phyloP scores from a whole-genome alignment of 2,329 filamentous ascomycete genomes.

The Pseudogymnoascus sp. region DNA sequence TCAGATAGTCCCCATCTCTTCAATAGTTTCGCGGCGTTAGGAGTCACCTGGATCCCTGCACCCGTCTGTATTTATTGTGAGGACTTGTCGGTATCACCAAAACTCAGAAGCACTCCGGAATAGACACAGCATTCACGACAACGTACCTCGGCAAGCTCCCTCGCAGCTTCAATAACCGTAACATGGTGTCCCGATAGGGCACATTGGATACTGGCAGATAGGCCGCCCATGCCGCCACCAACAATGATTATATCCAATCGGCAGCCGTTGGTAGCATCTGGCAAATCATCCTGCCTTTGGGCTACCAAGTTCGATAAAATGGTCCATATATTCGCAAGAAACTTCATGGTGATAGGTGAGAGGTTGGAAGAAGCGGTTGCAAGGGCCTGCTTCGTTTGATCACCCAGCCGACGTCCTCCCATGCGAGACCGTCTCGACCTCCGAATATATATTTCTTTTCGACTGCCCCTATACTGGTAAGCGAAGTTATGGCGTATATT shows the following conservation, averaged over 20 bases:
- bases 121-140: not conserved
- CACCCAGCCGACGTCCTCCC: not conserved
- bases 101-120: not conserved
- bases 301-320: not conserved
- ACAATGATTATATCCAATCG: slow-evolving; percentile 36
- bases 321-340: not conserved
- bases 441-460: not conserved
- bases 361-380: not conserved
- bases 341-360: not conserved
- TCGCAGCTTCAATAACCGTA: slow-evolving; percentile 36
- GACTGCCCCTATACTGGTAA: not conserved
- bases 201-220: slow-evolving; percentile 34
- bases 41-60: slow-evolving; percentile 25
- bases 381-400: not conserved
- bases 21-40: slow-evolving; percentile 21
- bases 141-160: slow-evolving; percentile 34
- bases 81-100: slow-evolving; percentile 25
- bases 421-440: not conserved
- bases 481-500: not conserved
- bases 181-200: slow-evolving; percentile 31
- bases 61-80: slow-evolving; percentile 23
- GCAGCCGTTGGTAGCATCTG: not conserved
- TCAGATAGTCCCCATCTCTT: slow-evolving; percentile 20
- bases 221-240: slow-evolving; percentile 49
- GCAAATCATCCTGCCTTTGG: not conserved